Percentiles rank a stretch among this genome's conserved stretches.
phyloP scores from a whole-genome alignment of 2,329 filamentous ascomycete species.

The Chrysoporthe puriensis region DNA sequence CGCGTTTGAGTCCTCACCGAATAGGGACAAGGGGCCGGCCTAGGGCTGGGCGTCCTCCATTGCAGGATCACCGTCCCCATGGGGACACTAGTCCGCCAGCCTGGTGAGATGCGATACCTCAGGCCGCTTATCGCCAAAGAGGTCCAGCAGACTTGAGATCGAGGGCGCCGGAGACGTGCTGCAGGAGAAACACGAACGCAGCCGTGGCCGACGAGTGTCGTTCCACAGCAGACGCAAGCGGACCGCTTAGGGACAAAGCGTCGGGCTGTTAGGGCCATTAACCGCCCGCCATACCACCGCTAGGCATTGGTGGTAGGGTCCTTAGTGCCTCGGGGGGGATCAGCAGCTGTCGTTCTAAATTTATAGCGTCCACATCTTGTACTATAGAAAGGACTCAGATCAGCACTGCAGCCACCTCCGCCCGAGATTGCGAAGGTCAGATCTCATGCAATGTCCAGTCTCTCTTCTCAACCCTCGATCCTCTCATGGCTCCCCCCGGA shows the following conservation, averaged over 20 bases:
- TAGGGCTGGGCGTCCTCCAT: no score
- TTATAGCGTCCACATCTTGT: neutral
- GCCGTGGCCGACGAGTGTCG: no score
- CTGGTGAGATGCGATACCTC: neutral
- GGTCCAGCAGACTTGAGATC: no score
- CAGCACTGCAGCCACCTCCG: neutral
- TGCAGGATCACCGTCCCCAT: no score
- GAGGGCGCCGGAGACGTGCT: no score
- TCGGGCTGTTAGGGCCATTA: neutral
- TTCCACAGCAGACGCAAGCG: neutral
- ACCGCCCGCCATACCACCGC: neutral
- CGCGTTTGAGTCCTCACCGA: neutral
- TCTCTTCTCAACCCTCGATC: neutral
- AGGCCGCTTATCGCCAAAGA: no score
- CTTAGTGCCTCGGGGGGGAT: neutral
- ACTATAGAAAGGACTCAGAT: neutral
- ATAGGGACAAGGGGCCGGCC: no score
- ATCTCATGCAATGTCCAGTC: neutral
- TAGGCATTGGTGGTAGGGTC: neutral
- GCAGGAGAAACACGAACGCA: no score
- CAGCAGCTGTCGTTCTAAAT: neutral
- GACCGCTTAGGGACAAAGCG: neutral
- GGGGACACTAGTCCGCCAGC: neutral
- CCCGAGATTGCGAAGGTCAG: neutral
- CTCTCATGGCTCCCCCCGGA: constrained; percentile 6